Conservation (phyloP, 495 filamentous ascomycete genomes). For the Cladorrhinum samala region DNA sequence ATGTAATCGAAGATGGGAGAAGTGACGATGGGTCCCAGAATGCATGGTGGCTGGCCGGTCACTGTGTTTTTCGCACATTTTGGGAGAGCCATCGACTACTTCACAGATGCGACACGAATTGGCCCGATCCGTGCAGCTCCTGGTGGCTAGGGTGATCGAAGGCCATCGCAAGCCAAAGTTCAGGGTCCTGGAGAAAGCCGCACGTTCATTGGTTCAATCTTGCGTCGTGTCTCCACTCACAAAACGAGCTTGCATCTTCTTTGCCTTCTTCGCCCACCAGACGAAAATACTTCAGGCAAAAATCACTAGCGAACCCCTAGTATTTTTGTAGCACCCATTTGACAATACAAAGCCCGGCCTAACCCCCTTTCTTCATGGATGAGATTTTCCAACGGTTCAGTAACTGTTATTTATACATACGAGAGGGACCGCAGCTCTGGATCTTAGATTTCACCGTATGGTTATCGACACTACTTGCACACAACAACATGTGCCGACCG, state of each 20-base stretch:
- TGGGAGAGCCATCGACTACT: constrained; percentile 1
- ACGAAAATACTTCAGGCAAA: too few relatives aligned
- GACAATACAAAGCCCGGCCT: neutral
- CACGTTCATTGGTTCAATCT: constrained; percentile 4
- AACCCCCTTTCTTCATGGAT: neutral
- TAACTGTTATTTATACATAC: too few relatives aligned
- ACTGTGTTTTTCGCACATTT: neutral
- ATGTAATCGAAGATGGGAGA: neutral
- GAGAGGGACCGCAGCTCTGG: too few relatives aligned
- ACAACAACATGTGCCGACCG: too few relatives aligned
- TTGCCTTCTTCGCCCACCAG: neutral
- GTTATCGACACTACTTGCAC: too few relatives aligned
- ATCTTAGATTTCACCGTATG: too few relatives aligned
- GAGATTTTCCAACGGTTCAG: neutral
- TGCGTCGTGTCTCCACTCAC: neutral
- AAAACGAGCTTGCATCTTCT: neutral
- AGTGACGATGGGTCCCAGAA: neutral
- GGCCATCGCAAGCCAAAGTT: constrained; percentile 14
- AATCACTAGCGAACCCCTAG: too few relatives aligned
- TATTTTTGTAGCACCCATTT: too few relatives aligned
- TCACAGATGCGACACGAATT: constrained; percentile 24
- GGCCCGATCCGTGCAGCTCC: constrained; percentile 16
- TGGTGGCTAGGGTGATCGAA: constrained; percentile 12
- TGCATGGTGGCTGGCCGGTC: constrained; percentile 5
- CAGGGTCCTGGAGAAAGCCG: constrained; percentile 16